Conservation (phyloP, 495 filamentous ascomycete genomes). For the Neurospora sp. region DNA sequence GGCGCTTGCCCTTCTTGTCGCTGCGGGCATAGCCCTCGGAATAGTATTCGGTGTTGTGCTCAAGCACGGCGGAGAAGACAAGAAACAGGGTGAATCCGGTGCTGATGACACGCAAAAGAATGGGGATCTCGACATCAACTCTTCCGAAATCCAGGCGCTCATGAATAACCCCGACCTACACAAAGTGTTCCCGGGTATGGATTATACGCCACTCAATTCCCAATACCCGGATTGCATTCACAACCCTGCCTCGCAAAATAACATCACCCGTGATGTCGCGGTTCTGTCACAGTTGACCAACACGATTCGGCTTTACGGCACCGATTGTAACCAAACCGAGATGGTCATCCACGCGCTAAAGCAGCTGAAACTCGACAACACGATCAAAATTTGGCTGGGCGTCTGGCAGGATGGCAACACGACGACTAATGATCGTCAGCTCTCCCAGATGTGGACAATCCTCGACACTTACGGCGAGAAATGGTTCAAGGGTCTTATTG, state of each 20-base stretch:
- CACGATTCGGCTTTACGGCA: conserved; percentile 83
- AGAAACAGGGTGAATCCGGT: conserved; percentile 7
- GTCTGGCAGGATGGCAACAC: conserved; percentile 85
- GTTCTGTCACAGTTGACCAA: conserved; percentile 88
- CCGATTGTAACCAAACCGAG: conserved; percentile 95
- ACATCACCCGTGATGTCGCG: conserved; percentile 85
- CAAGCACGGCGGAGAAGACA: conserved; percentile 20
- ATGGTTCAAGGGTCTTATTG: conserved; percentile 74
- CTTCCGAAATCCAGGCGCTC: conserved; percentile 67
- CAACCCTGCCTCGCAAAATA: conserved; percentile 79
- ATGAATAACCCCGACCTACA: conserved; percentile 73
- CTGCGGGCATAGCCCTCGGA: conserved; percentile 69
- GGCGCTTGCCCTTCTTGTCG: conserved; percentile 46
- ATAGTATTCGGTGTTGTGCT: conserved; percentile 67
- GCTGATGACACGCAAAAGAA: conserved; percentile 41
- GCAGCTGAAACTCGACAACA: conserved; percentile 55
- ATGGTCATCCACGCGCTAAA: conserved; percentile 83
- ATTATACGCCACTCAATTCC: conserved; percentile 86
- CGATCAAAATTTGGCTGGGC: conserved; percentile 87
- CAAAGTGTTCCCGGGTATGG: conserved; percentile 93
- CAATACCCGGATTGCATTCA: conserved; percentile 81
- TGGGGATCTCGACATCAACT: conserved; percentile 64
- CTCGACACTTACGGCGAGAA: conserved; percentile 55
- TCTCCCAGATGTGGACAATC: conserved; percentile 71
- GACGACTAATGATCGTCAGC: conserved; percentile 74